A percentile compares a stretch with the other conserved stretches of the same genome.
These are phyloP conservation scores for Ploettnerulaceae sp. DNA, from an alignment of 2,329 filamentous ascomycete genomes.

Conservation along the genomic window DNA sequence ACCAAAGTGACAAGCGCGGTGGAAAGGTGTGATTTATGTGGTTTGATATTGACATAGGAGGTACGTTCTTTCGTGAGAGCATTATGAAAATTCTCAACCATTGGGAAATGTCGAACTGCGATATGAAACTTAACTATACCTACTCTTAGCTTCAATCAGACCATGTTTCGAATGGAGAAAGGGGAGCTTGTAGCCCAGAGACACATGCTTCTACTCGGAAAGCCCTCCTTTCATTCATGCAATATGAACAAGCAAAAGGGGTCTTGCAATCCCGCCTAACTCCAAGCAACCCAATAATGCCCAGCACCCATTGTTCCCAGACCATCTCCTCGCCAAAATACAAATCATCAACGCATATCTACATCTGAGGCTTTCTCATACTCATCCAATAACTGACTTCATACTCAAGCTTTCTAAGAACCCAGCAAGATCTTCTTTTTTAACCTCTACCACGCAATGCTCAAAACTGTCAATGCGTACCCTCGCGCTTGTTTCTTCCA, in stretches of 20 bases:
- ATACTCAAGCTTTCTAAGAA: slow-evolving; percentile 90
- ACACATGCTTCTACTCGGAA: not conserved
- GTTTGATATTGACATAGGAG: slow-evolving; percentile 53
- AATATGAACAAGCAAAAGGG: slow-evolving; percentile 1
- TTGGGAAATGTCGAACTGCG: slow-evolving; percentile 27
- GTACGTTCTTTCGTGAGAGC: slow-evolving; percentile 54
- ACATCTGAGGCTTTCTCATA: slow-evolving; percentile 7
- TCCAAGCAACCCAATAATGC: slow-evolving; percentile 5
- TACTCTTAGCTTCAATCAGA: no score
- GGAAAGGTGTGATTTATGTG: slow-evolving; percentile 52
- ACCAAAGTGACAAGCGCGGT: slow-evolving; percentile 53
- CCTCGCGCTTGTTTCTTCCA: slow-evolving; percentile 81
- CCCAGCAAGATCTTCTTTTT: slow-evolving; percentile 85
- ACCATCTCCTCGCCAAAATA: not conserved
- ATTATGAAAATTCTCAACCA: slow-evolving; percentile 46
- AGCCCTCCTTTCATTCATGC: not conserved
- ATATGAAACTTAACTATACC: no score
- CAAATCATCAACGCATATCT: slow-evolving; percentile 25
- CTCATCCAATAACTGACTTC: slow-evolving; percentile 72
- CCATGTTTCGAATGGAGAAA: slow-evolving; percentile 41
- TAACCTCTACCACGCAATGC: slow-evolving; percentile 95
- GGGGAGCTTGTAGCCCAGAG: slow-evolving; percentile 32
- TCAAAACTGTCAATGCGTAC: slow-evolving; percentile 96
- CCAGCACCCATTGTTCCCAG: not conserved
- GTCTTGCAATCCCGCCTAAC: not conserved